Conservation (phyloP, 495 filamentous ascomycete genomes). For the Beverwykella pulmonaria region DNA sequence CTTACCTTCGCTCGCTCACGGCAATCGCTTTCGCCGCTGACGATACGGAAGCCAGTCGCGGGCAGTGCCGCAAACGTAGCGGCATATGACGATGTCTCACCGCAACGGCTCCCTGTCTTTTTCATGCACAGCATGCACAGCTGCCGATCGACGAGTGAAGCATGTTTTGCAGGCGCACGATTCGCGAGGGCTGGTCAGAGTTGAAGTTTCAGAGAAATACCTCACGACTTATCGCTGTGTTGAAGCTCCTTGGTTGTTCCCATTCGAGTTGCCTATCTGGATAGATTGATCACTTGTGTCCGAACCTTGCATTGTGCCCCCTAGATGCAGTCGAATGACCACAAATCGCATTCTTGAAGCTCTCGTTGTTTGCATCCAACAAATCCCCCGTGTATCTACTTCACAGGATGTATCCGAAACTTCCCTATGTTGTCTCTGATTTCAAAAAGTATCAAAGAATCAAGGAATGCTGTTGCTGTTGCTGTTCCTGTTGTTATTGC, state of each 20-base stretch:
- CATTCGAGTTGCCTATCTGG: neutral
- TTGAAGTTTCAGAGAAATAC: too few relatives aligned
- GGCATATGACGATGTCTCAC: slow-evolving; percentile 21
- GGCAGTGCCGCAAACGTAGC: slow-evolving; percentile 9
- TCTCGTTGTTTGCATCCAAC: neutral
- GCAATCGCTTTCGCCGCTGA: slow-evolving; percentile 2
- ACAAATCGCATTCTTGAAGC: neutral
- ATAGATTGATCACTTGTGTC: neutral
- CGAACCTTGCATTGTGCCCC: neutral
- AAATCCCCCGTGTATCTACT: neutral
- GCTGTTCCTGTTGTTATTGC: too few relatives aligned
- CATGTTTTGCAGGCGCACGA: neutral
- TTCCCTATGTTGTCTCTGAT: too few relatives aligned
- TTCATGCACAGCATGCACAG: slow-evolving; percentile 3
- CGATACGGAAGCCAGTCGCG: slow-evolving; percentile 12
- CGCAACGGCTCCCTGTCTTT: slow-evolving; percentile 8
- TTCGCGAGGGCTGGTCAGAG: neutral
- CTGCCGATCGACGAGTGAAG: neutral
- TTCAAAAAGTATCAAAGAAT: neutral
- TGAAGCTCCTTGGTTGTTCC: neutral
- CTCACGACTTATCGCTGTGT: too few relatives aligned
- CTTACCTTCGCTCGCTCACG: neutral
- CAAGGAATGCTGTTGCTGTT: neutral
- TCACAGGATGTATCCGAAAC: neutral
- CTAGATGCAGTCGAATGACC: neutral